Percentiles rank a stretch among this genome's conserved stretches.
phyloP scores from a whole-genome alignment of 2,329 filamentous ascomycete genomes.

The Diaporthe sp. region DNA sequence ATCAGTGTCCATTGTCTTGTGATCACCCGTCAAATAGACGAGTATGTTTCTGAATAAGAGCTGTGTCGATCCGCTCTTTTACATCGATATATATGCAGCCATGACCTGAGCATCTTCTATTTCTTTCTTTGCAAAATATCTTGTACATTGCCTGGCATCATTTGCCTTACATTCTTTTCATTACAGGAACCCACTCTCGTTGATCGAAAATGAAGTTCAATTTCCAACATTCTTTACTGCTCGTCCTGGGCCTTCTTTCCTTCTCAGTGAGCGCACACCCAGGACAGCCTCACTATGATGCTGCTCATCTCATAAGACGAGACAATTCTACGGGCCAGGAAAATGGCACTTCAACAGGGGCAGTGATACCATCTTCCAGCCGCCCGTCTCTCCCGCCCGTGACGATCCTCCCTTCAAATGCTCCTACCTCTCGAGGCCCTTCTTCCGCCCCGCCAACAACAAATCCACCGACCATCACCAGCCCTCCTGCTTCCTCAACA shows the following conservation, averaged over 20 bases:
- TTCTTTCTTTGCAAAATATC: background rate
- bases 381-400: background rate
- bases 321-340: background rate
- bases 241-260: background rate
- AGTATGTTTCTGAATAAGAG: conserved; percentile 2
- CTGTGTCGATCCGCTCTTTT: background rate
- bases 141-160: background rate
- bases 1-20: background rate
- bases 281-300: background rate
- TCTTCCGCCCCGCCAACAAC: conserved; percentile 11
- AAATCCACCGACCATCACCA: conserved; percentile 1
- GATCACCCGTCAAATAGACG: background rate
- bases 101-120: background rate
- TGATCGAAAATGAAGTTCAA: conserved; percentile 22
- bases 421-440: background rate
- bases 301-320: conserved; percentile 3
- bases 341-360: background rate
- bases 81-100: background rate
- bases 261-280: background rate
- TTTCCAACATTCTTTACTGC: background rate
- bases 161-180: background rate
- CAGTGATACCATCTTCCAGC: background rate
- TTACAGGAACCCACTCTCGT: background rate
- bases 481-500: background rate
- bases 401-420: background rate